A percentile compares a stretch with the other conserved stretches of the same genome.
These are phyloP conservation scores for Colletotrichum sp. DNA, from an alignment of 2,329 filamentous ascomycete species.

Conservation along the genomic window DNA sequence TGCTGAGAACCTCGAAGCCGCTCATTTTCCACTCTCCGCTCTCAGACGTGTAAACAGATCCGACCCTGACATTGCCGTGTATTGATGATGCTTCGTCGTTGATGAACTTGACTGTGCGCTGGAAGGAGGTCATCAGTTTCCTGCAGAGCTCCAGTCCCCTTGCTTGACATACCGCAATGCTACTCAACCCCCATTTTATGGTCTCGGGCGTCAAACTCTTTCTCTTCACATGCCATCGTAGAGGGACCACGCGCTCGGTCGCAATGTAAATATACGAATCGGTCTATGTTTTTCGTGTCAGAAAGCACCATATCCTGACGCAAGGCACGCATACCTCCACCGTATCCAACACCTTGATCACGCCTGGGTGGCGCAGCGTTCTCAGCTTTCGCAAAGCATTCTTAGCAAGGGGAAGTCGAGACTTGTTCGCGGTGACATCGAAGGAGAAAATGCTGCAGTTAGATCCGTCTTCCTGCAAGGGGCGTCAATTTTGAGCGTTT, in stretches of 20 bases:
- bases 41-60: conserved; percentile 90
- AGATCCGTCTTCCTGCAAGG: conserved; percentile 82
- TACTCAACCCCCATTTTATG: conserved; percentile 93
- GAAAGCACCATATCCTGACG: conserved; percentile 22
- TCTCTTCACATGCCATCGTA: conserved; percentile 89
- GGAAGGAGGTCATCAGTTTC: conserved; percentile 7
- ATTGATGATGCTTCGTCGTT: conserved; percentile 93
- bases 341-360: conserved; percentile 92
- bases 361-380: conserved; percentile 91
- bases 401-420: conserved; percentile 82
- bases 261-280: conserved; percentile 96
- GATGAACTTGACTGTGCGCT: conserved; percentile 94
- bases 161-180: conserved; percentile 69
- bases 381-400: conserved; percentile 95
- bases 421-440: conserved; percentile 82
- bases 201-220: conserved; percentile 91
- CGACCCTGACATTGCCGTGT: conserved; percentile 84
- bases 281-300: conserved; percentile 60
- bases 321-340: conserved; percentile 70
- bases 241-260: conserved; percentile 85
- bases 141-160: not conserved
- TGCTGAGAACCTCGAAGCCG: conserved; percentile 92
- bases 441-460: conserved; percentile 98
- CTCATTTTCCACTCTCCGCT: conserved; percentile 98
- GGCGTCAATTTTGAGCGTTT: not conserved